Evolutionary conservation across 164 flowering plant genomes (phyloP).

Genomic region (Taxillus chinensis): DNA sequence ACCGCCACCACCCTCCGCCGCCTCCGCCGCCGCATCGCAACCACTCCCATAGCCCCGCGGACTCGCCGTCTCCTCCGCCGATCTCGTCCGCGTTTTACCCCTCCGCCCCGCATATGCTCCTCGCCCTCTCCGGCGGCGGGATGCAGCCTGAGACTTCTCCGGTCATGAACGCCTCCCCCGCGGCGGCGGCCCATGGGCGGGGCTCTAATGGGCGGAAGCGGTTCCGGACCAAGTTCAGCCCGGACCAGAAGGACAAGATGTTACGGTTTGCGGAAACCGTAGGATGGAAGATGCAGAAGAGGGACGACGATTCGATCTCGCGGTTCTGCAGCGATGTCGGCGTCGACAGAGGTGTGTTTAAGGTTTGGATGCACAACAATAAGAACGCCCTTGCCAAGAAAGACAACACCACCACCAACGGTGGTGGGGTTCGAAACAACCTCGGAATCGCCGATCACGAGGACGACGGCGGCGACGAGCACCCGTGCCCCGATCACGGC

Average conservation of each 20-base stretch:
- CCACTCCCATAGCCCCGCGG: conserved; percentile 40
- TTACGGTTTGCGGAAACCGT: conserved; percentile 43
- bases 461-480: not conserved
- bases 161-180: not conserved
- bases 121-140: conserved; percentile 35
- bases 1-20: conserved; percentile 9
- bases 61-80: conserved; percentile 27
- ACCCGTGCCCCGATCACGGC: not conserved
- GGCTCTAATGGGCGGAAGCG: conserved; percentile 37
- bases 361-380: conserved; percentile 91
- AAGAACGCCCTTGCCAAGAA: conserved; percentile 37
- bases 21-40: conserved; percentile 17
- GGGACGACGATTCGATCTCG: conserved; percentile 35
- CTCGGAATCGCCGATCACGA: not conserved
- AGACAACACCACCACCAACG: not conserved
- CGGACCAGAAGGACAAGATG: conserved; percentile 83
- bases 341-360: conserved; percentile 42
- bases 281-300: conserved; percentile 69
- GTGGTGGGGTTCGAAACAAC: not conserved
- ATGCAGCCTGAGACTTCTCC: conserved; percentile 1
- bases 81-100: conserved; percentile 35
- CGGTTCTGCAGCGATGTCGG: conserved; percentile 66
- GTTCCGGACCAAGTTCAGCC: conserved; percentile 57
- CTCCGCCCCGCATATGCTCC: conserved; percentile 45
- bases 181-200: conserved; percentile 4